Conservation (phyloP, 192 early-diverging fungal species). For the Backusella australiensis region DNA sequence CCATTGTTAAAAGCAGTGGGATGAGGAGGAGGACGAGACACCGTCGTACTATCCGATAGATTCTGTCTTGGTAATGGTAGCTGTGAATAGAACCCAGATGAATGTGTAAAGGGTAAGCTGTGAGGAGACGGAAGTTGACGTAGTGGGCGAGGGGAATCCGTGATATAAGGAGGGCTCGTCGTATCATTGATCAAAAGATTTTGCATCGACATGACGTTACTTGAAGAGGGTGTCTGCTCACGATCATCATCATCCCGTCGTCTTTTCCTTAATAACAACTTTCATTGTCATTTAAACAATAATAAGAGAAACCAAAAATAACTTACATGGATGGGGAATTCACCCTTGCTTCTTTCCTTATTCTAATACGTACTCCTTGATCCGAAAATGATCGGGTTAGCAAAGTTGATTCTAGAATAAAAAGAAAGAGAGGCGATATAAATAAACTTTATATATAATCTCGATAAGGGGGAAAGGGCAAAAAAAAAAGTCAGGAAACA, state of each 20-base stretch:
- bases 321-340: slow-evolving; percentile 4
- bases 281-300: not conserved
- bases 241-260: not conserved
- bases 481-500: not conserved
- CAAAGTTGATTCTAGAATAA: not conserved
- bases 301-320: not conserved
- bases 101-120: not conserved
- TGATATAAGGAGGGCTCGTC: not conserved
- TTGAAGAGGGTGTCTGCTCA: not conserved
- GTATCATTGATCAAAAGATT: not conserved
- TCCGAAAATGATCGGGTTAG: slow-evolving; percentile 12
- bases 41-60: not conserved
- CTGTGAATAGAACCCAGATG: not conserved
- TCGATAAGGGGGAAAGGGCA: not conserved
- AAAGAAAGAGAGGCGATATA: not conserved
- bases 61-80: not conserved
- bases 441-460: not conserved
- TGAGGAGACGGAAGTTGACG: not conserved
- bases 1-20: not conserved
- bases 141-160: not conserved
- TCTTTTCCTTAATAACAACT: not conserved
- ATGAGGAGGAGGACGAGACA: not conserved
- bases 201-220: slow-evolving; percentile 17
- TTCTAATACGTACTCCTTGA: slow-evolving; percentile 12
- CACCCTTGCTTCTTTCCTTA: not conserved